These are phyloP conservation scores for Thecaphora thlaspeos DNA, from an alignment of 1,284 basidiomycete species.

Conservation along the genomic window DNA sequence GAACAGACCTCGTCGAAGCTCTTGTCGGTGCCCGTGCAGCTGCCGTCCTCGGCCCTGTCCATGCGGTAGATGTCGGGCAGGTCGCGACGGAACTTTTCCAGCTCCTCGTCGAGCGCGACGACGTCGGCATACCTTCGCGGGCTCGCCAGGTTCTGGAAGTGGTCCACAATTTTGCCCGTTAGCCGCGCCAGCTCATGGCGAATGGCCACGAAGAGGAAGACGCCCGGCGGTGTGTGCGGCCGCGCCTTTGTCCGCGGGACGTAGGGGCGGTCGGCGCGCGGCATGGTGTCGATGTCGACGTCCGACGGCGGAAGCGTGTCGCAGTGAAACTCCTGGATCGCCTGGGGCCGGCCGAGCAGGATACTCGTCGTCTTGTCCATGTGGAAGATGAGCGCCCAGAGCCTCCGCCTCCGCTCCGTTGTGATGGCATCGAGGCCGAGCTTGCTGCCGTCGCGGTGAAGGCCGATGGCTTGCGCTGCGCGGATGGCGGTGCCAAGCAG, in stretches of 20 bases:
- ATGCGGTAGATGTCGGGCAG: slow-evolving; percentile 75
- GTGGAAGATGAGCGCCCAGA: slow-evolving; percentile 92
- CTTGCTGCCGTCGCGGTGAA: slow-evolving; percentile 85
- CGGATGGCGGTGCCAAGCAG: slow-evolving; percentile 87
- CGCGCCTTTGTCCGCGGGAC: slow-evolving; percentile 32
- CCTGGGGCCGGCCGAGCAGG: slow-evolving; percentile 77
- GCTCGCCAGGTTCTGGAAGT: slow-evolving; percentile 83
- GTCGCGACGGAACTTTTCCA: slow-evolving; percentile 77
- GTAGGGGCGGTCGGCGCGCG: slow-evolving; percentile 46
- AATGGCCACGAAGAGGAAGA: slow-evolving; percentile 82
- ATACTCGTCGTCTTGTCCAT: slow-evolving; percentile 89
- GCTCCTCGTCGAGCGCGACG: slow-evolving; percentile 76
- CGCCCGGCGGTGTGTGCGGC: slow-evolving; percentile 67
- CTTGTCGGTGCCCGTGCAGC: slow-evolving; percentile 31
- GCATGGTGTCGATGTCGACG: slow-evolving; percentile 66
- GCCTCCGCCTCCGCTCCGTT: slow-evolving; percentile 82
- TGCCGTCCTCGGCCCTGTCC: slow-evolving; percentile 65
- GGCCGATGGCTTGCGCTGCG: slow-evolving; percentile 87
- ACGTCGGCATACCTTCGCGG: slow-evolving; percentile 81
- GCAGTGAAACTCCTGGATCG: slow-evolving; percentile 71
- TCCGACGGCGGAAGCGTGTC: slow-evolving; percentile 80
- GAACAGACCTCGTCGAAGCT: slow-evolving; percentile 44
- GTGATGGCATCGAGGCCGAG: slow-evolving; percentile 65
- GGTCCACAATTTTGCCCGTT: slow-evolving; percentile 88
- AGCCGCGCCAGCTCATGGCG: slow-evolving; percentile 78